phyloP scores from a whole-genome alignment of 2,329 filamentous ascomycete genomes.

The Nigrograna mackinnonii region DNA sequence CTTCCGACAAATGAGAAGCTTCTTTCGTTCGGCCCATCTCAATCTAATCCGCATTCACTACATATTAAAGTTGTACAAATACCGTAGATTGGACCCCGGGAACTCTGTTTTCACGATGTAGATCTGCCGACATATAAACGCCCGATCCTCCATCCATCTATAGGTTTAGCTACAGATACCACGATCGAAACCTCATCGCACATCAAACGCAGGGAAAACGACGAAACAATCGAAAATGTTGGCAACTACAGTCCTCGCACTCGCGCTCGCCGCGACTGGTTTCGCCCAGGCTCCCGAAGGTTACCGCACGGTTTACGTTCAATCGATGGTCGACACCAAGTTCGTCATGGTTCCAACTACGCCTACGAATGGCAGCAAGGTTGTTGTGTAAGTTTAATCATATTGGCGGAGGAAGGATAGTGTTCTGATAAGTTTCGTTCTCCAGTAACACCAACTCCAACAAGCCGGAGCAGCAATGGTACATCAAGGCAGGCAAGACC shows the following conservation, averaged over 20 bases:
- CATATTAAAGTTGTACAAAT: too few species aligned
- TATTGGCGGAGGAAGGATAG: not conserved
- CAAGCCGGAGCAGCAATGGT: conserved; percentile 31
- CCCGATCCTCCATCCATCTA: too few species aligned
- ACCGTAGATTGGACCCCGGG: too few species aligned
- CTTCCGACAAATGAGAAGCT: too few species aligned
- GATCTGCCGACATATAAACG: too few species aligned
- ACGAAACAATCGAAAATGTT: conserved; percentile 25
- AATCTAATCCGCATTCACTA: too few species aligned
- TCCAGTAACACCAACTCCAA: conserved; percentile 22
- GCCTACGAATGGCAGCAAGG: conserved; percentile 17
- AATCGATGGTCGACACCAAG: conserved; percentile 29
- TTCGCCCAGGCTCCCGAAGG: conserved; percentile 25
- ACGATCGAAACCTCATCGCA: too few species aligned
- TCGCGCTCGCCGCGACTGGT: conserved; percentile 22
- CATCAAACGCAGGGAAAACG: too few species aligned
- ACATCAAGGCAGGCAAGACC: conserved; percentile 23
- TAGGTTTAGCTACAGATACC: too few species aligned
- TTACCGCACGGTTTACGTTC: conserved; percentile 33
- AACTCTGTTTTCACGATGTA: too few species aligned
- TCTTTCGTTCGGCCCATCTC: too few species aligned
- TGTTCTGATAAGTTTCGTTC: not conserved
- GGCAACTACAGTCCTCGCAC: conserved; percentile 13
- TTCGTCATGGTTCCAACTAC: conserved; percentile 31
- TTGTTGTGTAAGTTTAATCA: conserved; percentile 27